Evolutionary conservation across 805 yeast genomes (phyloP).

Genomic region (Blastobotrys chiropterorum): DNA sequence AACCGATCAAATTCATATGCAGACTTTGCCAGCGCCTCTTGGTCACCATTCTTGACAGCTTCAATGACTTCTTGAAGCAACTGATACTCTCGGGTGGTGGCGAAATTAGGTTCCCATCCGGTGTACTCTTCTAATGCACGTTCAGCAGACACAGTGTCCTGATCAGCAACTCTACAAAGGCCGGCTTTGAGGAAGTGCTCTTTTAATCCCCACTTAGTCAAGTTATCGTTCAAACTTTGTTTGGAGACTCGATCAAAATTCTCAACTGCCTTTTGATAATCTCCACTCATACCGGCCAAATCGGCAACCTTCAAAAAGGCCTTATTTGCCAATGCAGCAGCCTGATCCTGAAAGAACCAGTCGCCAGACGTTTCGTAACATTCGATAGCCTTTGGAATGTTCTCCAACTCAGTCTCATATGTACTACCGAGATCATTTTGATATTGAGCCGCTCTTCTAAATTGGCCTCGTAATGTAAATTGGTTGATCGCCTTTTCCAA

Average conservation of each 20-base stretch:
- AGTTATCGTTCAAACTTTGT: slow-evolving; percentile 62
- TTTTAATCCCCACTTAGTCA: slow-evolving; percentile 86
- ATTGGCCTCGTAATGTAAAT: slow-evolving; percentile 87
- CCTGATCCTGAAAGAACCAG: slow-evolving; percentile 91
- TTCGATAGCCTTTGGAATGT: slow-evolving; percentile 59
- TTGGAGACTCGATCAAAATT: slow-evolving; percentile 74
- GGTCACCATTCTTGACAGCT: slow-evolving; percentile 74
- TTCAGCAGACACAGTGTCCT: slow-evolving; percentile 78
- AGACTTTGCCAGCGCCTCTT: slow-evolving; percentile 64
- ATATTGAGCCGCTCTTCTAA: slow-evolving; percentile 92
- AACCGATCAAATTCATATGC: slow-evolving; percentile 84
- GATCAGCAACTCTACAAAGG: slow-evolving; percentile 75
- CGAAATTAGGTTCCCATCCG: slow-evolving; percentile 71
- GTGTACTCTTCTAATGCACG: slow-evolving; percentile 58
- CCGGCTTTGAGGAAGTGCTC: slow-evolving; percentile 84
- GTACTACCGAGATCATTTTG: slow-evolving; percentile 85
- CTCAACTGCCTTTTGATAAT: slow-evolving; percentile 68
- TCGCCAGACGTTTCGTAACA: slow-evolving; percentile 93
- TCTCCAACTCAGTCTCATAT: slow-evolving; percentile 70
- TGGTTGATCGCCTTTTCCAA: slow-evolving; percentile 71
- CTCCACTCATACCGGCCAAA: slow-evolving; percentile 67
- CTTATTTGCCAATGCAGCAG: slow-evolving; percentile 83
- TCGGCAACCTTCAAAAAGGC: slow-evolving; percentile 88
- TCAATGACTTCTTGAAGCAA: slow-evolving; percentile 61
- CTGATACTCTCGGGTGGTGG: slow-evolving; percentile 60